Base-by-base conservation (phyloP, 2,329 filamentous ascomycete species). In the Diaporthe citri region DNA sequence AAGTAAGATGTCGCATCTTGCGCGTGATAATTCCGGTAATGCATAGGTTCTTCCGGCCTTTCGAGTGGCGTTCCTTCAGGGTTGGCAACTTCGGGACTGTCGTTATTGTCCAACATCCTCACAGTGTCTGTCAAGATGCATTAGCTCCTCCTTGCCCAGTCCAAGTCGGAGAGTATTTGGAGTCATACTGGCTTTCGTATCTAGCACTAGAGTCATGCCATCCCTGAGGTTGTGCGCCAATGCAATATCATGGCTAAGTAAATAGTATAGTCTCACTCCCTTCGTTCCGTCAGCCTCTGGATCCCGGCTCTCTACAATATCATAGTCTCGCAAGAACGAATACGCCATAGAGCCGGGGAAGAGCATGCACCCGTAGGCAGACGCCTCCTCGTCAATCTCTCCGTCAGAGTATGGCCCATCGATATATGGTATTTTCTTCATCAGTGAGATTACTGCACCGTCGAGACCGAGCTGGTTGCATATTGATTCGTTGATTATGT, bases 361-460 rank as follows among this genome's bases (percentile, higher is more conserved):
- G 25, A 64, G 39, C 41, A 64, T 17, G 39, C 41, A 64, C 4
- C 59, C 41, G 39, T 64, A 64, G 13, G 59, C 59, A 46, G 59
- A 64, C 17, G 39, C 59, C 31, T 64, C n/a, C 59, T 41, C n/a
- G 59, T 64, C 41, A 46, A 46, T 39, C 10, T 46, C 25, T 17
- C 59, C 59, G 5, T 64, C 59, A 46, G 39, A 46, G 59, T 34
- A 64, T 64, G 59, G 59, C 39, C 59, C 59, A 25, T 64, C 59
- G 25, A 64, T 64, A 6, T 64, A 64, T 22, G 59, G 59, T 46
- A 64, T 20, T 64, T 64, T 64, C 41, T 64, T 64, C 59, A 46
- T 46, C 39, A 64, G 17, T 31, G 41, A 64, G 13, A 46, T 64
- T 25, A 64, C n/a, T 15, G 39, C 59, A 31, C 25, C 25, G 25